phyloP scores from a whole-genome alignment of 2,329 filamentous ascomycete genomes.

The Fusarium continuum region DNA sequence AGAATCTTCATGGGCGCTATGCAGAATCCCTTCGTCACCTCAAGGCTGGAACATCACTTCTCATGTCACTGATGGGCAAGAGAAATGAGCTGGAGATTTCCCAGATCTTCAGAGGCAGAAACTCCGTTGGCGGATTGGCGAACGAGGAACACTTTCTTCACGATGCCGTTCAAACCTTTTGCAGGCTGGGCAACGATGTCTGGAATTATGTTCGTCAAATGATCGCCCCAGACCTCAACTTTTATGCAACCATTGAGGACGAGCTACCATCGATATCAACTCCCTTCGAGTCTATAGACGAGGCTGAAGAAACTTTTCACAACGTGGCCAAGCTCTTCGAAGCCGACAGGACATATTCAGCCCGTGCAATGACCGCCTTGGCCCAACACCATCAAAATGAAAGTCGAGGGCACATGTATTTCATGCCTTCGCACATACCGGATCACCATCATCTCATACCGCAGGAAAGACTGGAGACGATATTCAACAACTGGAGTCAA shows the following conservation, averaged over 20 bases:
- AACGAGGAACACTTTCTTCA: background rate
- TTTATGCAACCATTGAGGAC: background rate
- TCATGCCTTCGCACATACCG: background rate
- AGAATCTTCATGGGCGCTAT: conserved; percentile 33
- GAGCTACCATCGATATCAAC: background rate
- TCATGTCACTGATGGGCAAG: conserved; percentile 7
- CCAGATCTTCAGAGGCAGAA: no score
- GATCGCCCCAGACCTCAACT: background rate
- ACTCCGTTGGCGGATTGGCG: background rate
- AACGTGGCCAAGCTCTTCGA: background rate
- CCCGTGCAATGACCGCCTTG: background rate
- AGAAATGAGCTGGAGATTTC: background rate
- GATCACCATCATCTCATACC: background rate
- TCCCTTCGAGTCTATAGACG: conserved; percentile 16
- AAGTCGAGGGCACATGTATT: background rate
- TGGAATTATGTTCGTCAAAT: background rate
- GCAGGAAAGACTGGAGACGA: background rate
- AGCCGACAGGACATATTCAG: background rate
- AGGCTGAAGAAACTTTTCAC: conserved; percentile 4
- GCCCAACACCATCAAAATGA: background rate
- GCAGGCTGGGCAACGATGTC: background rate
- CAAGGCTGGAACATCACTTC: conserved; percentile 25
- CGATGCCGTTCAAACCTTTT: background rate
- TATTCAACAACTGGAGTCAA: background rate
- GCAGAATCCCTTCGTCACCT: conserved; percentile 37